Conservation (phyloP, 2,329 filamentous ascomycete species). For the Fusarium equiseti region DNA sequence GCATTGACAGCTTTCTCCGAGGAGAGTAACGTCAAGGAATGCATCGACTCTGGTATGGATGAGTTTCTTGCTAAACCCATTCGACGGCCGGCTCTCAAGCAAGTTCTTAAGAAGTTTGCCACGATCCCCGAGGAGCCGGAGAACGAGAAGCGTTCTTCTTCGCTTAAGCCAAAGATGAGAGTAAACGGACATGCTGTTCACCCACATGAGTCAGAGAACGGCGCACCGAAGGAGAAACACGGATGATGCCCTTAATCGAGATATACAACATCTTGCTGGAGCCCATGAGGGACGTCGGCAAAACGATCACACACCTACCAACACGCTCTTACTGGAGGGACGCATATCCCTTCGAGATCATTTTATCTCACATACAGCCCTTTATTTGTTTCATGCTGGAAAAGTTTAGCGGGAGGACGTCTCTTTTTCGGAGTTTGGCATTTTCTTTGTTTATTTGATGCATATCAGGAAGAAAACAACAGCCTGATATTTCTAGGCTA, state of each 20-base stretch:
- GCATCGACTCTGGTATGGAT: slow-evolving; percentile 91
- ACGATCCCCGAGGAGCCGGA: slow-evolving; percentile 79
- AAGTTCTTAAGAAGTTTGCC: slow-evolving; percentile 85
- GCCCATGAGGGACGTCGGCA: background rate
- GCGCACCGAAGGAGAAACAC: slow-evolving; percentile 36
- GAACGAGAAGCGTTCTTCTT: slow-evolving; percentile 38
- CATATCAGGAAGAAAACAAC: slow-evolving; percentile 24
- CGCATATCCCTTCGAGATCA: background rate
- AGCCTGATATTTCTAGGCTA: slow-evolving; percentile 16
- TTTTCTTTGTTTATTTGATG: slow-evolving; percentile 18
- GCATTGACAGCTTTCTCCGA: slow-evolving; percentile 91
- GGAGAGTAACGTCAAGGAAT: slow-evolving; percentile 88
- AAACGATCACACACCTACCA: slow-evolving; percentile 2
- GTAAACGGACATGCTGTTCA: slow-evolving; percentile 34
- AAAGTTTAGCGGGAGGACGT: slow-evolving; percentile 39
- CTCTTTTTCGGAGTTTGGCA: slow-evolving; percentile 29
- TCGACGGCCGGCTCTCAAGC: slow-evolving; percentile 84
- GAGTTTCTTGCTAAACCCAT: slow-evolving; percentile 86
- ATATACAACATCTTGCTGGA: background rate
- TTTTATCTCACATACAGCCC: slow-evolving; percentile 3
- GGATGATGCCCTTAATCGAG: slow-evolving; percentile 15
- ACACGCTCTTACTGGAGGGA: slow-evolving; percentile 3
- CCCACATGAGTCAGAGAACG: slow-evolving; percentile 28
- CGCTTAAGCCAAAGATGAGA: slow-evolving; percentile 33
- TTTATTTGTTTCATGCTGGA: slow-evolving; percentile 21